phyloP scores from a whole-genome alignment of 2,329 filamentous ascomycete species.

The Diaporthe caulivora region DNA sequence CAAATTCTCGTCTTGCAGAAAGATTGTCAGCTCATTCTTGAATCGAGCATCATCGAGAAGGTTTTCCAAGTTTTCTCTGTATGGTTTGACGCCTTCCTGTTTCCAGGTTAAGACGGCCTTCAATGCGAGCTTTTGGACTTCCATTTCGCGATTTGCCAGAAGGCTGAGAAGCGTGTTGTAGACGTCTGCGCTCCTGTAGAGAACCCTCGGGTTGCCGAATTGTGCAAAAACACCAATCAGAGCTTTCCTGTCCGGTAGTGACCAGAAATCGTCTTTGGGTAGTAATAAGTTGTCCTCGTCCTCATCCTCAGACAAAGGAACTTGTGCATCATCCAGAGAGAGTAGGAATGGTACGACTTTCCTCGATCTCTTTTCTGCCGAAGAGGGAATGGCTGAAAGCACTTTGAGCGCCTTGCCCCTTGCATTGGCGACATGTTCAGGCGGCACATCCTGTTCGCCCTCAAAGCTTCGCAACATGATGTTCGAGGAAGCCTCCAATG shows the following conservation, averaged over 20 bases:
- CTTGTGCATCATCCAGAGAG: slow-evolving; percentile 76
- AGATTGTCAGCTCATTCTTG: slow-evolving; percentile 91
- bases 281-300: slow-evolving; percentile 55
- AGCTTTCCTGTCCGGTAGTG: slow-evolving; percentile 83
- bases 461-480: slow-evolving; percentile 75
- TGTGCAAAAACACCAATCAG: slow-evolving; percentile 85
- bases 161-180: slow-evolving; percentile 80
- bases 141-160: slow-evolving; percentile 88
- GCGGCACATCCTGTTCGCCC: slow-evolving; percentile 68
- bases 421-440: slow-evolving; percentile 66
- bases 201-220: slow-evolving; percentile 86
- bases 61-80: slow-evolving; percentile 87
- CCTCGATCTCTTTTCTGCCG: slow-evolving; percentile 89
- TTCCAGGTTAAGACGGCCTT: slow-evolving; percentile 94
- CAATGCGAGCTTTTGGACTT: slow-evolving; percentile 87
- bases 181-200: slow-evolving; percentile 83
- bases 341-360: slow-evolving; percentile 88
- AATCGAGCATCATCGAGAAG: slow-evolving; percentile 92
- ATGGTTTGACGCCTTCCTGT: slow-evolving; percentile 77
- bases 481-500: slow-evolving; percentile 65
- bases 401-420: slow-evolving; percentile 85
- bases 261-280: slow-evolving; percentile 66
- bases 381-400: slow-evolving; percentile 76
- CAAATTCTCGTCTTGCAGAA: slow-evolving; percentile 81
- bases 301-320: slow-evolving; percentile 53